Evolutionary conservation across 2,329 filamentous ascomycete genomes (phyloP), one percentile per base, ranked within the genome.

Genomic region (Diaporthe longicolla): DNA sequence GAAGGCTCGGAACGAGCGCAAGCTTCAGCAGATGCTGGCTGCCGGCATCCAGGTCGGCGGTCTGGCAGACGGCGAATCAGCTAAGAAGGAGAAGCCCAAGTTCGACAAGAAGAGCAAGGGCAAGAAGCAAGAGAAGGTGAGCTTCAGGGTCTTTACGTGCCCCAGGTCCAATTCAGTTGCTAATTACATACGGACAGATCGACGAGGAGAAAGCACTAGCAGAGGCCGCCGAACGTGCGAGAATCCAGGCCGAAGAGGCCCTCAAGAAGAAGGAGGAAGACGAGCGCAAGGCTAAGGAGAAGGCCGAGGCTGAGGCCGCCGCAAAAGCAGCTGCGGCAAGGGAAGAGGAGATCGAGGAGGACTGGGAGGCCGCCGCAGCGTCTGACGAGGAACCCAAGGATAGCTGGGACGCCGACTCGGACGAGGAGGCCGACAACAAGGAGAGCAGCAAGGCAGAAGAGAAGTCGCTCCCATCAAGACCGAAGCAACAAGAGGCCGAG

Each of bases 331-430:
- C 85, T 40, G 88, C 91, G 79, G 87, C 89, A 68, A 88, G 87
- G 19, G 85, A 81, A 5, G 92, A 94, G 21, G 93, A 97, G 48
- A 58, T 75, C 24, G 65, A 63, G 61, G 74, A 75, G 50, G 95
- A 98, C 83, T 98, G 95, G 95, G 95, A 98, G 83, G 91, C 92
- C 40, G 92, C 94, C 66, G 95, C 93, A 40, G 93, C 94, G 63
- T 90, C 90, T 15, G 90, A 94, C 35, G 92, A 93, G 21, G 92
- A 93, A 75, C 89, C 97, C 80, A 98, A 98, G 84, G 96, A 98
- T 77, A 96, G 93, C 86, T 98, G 96, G 96, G 96, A 98, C 82
- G 95, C 94, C 45, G 93, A 95, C 71, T 92, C 91, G 3, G 93
- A 94, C 65, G 93, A 94, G 9, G 93, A 95, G 79, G 84, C 85